A percentile compares a stretch with the other conserved stretches of the same genome.
Conservation (phyloP, 2,329 filamentous ascomycete species). For the Cytospora piceae region DNA sequence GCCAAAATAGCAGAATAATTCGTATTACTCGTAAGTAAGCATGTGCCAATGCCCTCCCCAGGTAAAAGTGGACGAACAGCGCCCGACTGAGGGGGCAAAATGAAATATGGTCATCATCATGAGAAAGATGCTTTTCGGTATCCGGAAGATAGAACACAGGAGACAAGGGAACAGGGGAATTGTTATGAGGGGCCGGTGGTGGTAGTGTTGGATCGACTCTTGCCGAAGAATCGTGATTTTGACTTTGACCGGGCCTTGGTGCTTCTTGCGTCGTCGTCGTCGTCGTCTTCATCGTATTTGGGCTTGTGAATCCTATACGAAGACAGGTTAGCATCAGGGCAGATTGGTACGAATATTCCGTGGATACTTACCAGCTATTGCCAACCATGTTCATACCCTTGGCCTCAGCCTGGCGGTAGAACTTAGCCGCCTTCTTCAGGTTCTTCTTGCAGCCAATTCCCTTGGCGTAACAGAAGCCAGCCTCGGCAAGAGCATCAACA, state of each 20-base stretch:
- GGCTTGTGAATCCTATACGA: slow-evolving; percentile 85
- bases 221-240: slow-evolving; percentile 67
- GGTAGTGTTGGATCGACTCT: slow-evolving; percentile 30
- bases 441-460: slow-evolving; percentile 95
- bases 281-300: slow-evolving; percentile 78
- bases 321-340: slow-evolving; percentile 27
- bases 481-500: slow-evolving; percentile 89
- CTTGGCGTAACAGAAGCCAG: slow-evolving; percentile 94
- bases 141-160: background rate
- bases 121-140: slow-evolving; percentile 12
- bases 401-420: slow-evolving; percentile 87
- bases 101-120: slow-evolving; percentile 29
- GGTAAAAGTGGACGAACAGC: slow-evolving; percentile 17
- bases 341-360: background rate
- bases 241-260: slow-evolving; percentile 71
- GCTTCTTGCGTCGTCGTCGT: slow-evolving; percentile 58
- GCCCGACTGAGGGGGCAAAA: slow-evolving; percentile 24
- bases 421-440: slow-evolving; percentile 87
- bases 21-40: slow-evolving; percentile 27
- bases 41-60: slow-evolving; percentile 23
- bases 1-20: slow-evolving; percentile 28
- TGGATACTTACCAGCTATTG: slow-evolving; percentile 83
- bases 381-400: slow-evolving; percentile 98
- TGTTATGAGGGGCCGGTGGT: slow-evolving; percentile 27
- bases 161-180: background rate